Percentiles rank a stretch among this genome's conserved stretches.
phyloP scores from a whole-genome alignment of 2,329 filamentous ascomycete species.

The Zasmidium cellare region DNA sequence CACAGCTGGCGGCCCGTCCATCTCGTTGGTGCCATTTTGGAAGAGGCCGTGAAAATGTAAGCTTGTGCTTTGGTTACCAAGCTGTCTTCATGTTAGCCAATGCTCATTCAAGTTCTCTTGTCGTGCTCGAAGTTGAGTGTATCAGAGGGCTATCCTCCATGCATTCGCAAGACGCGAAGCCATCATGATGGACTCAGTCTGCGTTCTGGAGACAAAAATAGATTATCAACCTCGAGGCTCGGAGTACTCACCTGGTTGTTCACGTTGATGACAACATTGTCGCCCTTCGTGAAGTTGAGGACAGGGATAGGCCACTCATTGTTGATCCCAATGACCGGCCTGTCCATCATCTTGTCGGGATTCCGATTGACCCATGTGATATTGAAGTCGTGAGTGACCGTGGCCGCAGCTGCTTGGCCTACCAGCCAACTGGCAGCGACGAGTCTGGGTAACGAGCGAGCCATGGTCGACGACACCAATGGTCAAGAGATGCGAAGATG shows the following conservation, averaged over 20 bases:
- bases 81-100: conserved; percentile 27
- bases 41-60: conserved; percentile 79
- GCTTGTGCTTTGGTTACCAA: conserved; percentile 63
- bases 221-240: too few relatives aligned
- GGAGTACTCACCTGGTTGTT: conserved; percentile 58
- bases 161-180: too few relatives aligned
- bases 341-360: conserved; percentile 52
- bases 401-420: conserved; percentile 15
- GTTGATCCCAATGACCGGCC: conserved; percentile 68
- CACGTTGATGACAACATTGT: conserved; percentile 68
- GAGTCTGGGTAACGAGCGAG: background rate
- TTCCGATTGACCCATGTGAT: conserved; percentile 57
- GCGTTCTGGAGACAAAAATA: too few relatives aligned
- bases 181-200: too few relatives aligned
- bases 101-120: background rate
- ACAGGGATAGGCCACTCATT: conserved; percentile 72
- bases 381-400: conserved; percentile 33
- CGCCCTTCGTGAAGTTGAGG: conserved; percentile 72
- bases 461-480: background rate
- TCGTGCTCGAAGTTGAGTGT: too few relatives aligned
- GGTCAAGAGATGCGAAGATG: background rate
- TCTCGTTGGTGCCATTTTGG: conserved; percentile 71
- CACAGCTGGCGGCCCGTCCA: conserved; percentile 71
- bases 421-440: conserved; percentile 10
- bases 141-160: too few relatives aligned